Evolutionary conservation across 352 stramenopile species (phyloP).

Genomic region (Phytophthora megakarya): DNA sequence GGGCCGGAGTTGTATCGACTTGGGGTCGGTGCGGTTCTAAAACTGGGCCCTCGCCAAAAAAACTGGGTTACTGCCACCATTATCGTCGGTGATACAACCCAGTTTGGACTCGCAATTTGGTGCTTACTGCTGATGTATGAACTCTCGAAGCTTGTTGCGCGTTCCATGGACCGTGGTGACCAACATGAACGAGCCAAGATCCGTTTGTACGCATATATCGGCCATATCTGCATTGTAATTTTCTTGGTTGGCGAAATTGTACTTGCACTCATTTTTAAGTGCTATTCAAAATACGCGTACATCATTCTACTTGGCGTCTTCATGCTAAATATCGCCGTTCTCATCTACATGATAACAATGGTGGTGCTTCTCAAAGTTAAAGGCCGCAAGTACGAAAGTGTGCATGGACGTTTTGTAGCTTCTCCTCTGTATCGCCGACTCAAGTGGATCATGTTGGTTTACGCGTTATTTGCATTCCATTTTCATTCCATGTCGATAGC

Average conservation of each 20-base stretch:
- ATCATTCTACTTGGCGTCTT: constrained; percentile 49
- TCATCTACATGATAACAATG: constrained; percentile 48
- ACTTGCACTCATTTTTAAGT: constrained; percentile 47
- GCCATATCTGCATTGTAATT: constrained; percentile 39
- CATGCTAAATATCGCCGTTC: constrained; percentile 45
- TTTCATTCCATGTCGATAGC: too few relatives aligned
- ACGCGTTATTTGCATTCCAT: too few relatives aligned
- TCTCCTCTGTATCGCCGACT: constrained; percentile 66
- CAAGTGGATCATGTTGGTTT: constrained; percentile 63
- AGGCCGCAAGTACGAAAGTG: constrained; percentile 56
- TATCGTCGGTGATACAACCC: constrained; percentile 45
- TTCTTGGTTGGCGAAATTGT: constrained; percentile 44
- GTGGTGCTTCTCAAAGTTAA: constrained; percentile 48
- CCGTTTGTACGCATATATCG: constrained; percentile 40
- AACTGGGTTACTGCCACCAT: too few relatives aligned
- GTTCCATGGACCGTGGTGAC: constrained; percentile 46
- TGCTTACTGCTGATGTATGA: constrained; percentile 55
- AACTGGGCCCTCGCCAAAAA: too few relatives aligned
- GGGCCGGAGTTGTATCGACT: too few relatives aligned
- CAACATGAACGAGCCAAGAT: constrained; percentile 28
- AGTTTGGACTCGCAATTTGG: constrained; percentile 52
- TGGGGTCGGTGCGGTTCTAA: too few relatives aligned
- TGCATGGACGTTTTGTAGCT: constrained; percentile 46
- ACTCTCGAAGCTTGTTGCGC: constrained; percentile 46
- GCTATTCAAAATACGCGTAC: constrained; percentile 42